phyloP scores from a whole-genome alignment of 768 basidiomycete genomes.

The Amanita molliuscula region DNA sequence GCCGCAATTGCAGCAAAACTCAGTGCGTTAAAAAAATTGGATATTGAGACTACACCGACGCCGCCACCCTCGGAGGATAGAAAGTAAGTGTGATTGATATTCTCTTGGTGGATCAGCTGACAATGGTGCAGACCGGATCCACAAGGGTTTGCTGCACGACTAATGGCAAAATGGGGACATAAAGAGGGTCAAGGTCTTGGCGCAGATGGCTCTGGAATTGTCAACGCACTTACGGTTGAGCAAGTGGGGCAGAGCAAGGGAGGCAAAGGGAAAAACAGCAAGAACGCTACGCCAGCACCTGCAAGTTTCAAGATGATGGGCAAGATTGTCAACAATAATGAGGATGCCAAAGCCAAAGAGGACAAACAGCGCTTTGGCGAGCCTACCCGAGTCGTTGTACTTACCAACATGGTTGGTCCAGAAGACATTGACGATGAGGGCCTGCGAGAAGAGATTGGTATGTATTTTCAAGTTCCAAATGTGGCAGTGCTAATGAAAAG shows the following conservation, averaged over 20 bases:
- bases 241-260: conserved; percentile 38
- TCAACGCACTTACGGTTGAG: conserved; percentile 82
- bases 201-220: conserved; percentile 72
- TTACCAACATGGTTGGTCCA: conserved; percentile 81
- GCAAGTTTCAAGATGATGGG: conserved; percentile 47
- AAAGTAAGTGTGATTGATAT: conserved; percentile 12
- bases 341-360: conserved; percentile 67
- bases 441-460: conserved; percentile 80
- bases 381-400: conserved; percentile 79
- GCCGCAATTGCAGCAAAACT: conserved; percentile 77
- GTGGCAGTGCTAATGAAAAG: not conserved
- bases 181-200: conserved; percentile 92
- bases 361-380: conserved; percentile 80
- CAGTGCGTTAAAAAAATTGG: conserved; percentile 34
- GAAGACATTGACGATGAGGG: conserved; percentile 85
- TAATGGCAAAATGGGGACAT: conserved; percentile 97
- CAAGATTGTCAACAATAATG: conserved; percentile 84
- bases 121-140: conserved; percentile 37
- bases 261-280: conserved; percentile 23
- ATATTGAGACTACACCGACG: conserved; percentile 16
- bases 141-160: conserved; percentile 68
- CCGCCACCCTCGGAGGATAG: conserved; percentile 22
- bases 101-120: not conserved
- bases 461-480: conserved; percentile 13
- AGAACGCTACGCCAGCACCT: conserved; percentile 10